Evolutionary conservation across 2,329 filamentous ascomycete genomes (phyloP), one percentile per base, ranked within the genome.

Genomic region (Lasiodiplodia citricola): DNA sequence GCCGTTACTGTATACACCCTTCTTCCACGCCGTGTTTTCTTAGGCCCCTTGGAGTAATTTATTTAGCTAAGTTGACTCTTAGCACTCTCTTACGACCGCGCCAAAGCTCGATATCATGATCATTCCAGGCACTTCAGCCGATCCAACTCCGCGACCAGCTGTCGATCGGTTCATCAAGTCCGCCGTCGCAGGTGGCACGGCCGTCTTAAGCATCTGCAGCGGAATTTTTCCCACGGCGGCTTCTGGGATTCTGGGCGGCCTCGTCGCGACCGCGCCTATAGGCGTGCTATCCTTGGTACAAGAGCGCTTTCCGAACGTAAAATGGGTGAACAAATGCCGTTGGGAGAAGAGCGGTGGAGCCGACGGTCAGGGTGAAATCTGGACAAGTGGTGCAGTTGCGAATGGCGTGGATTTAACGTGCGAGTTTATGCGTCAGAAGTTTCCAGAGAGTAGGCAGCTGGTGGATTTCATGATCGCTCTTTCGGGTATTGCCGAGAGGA

Each of bases 401-500:
- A 51, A 51, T 21, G 47, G 47, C 8, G 18, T 51, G 8, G 47
- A 51, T 51, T 21, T 51, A 18, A 21, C 18, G 47, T 16, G 11
- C 11, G 47, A 16, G 47, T 51, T 51, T 21, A 51, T 51, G 47
- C 47, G 47, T 21, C 18, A 51, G 8, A 14, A 21, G 16, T 51
- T 51, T 51, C 91, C 92, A 37, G 83, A 86, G 77, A 96, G 96
- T 81, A 86, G 86, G 74, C 90, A 89, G 37, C 85, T 95, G 66
- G 83, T 85, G 66, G 88, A 96, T 79, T 87, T 93, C 75, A 89
- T 97, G 73, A 87, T 91, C 69, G 93, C 92, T 71, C 90, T 93
- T 41, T 96, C 94, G 23, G 92, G 92, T 52, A 92, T 97, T 70
- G 87, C 91, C 73, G 93, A 93, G 74, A 92, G 91, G 78, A 91